Evolutionary conservation across 352 stramenopile genomes (phyloP), one percentile per base, ranked within the genome.

Genomic region (Phytophthora chlamydospora): DNA sequence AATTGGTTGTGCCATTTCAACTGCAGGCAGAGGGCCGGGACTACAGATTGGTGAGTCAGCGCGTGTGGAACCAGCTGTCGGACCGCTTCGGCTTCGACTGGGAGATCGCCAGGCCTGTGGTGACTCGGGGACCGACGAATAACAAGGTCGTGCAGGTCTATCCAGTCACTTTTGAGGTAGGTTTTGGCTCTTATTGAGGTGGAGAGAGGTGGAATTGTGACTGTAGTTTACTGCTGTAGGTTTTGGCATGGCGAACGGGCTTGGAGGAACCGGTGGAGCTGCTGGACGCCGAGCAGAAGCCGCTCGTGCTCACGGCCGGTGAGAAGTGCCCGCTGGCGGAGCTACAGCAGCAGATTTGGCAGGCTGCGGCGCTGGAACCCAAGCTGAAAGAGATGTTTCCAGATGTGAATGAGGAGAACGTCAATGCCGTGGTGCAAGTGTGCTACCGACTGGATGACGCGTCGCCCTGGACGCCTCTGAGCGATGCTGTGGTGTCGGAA

Each of bases 61-160:
- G 69, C 21, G 79, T 93, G 36, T 93, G 85, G 85, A 86, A 80
- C 42, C 66, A 80, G 16, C 55, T 93, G 21, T 80, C 73, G 24
- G 71, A 90, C 51, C 64, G 67, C 34, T 90, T 87, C 53, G 71
- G 80, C 29, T 88, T 60, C 57, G 85, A 93, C 55, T 93, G 82
- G 75, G 80, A 83, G 62, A 92, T 96, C 47, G 11, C 74, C 3
- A 73, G 87, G 24, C 62, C 71, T 12, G 85, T 96, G 1, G 62
- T 94, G 19, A 47, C 72, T 9, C 71, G 71, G 27, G 80, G 76
- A 14, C 71, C 67, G 1, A 47, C 58, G 12, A 65, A 58, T 40
- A 70, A 75, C 58, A 66, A 76, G n/a, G 31, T 80, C 29, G 78
- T 95, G 12, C 81, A 93, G 35, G 65, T 94, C 4, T 88, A 96